Percentiles rank a stretch among this genome's conserved stretches.
Evolutionary conservation across 306 rosid genomes (phyloP).

Genomic region (Fagus sylvatica): DNA sequence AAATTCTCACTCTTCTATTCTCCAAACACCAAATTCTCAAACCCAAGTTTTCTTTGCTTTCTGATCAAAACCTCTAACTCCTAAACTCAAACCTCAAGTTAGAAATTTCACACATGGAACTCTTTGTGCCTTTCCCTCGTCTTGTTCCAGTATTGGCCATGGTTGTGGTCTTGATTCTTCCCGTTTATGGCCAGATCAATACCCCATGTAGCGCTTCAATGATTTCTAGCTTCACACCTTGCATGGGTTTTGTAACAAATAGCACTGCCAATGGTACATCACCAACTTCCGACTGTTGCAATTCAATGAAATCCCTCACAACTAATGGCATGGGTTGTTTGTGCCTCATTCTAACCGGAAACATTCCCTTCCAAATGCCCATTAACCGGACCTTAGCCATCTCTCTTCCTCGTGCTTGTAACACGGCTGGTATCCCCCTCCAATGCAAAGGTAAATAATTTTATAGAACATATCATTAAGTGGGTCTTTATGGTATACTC

Average conservation of each 20-base stretch:
- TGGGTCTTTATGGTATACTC: not conserved
- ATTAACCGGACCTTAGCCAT: constrained; percentile 63
- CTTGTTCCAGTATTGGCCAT: constrained; percentile 28
- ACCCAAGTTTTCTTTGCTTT: constrained; percentile 4
- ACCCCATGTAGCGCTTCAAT: constrained; percentile 59
- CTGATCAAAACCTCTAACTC: not conserved
- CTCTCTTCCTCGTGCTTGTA: constrained; percentile 89
- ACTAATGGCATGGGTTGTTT: constrained; percentile 55
- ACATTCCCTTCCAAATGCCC: constrained; percentile 60
- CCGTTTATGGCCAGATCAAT: constrained; percentile 43
- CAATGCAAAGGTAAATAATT: constrained; percentile 54
- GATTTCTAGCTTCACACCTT: constrained; percentile 57
- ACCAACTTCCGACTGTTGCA: constrained; percentile 63
- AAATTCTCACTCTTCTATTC: constrained; percentile 42
- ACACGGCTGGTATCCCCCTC: constrained; percentile 68
- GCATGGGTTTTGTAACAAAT: constrained; percentile 55
- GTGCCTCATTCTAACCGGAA: constrained; percentile 59
- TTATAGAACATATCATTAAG: not conserved
- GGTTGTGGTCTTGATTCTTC: constrained; percentile 34
- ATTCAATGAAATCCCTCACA: constrained; percentile 50
- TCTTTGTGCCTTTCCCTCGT: constrained; percentile 1
- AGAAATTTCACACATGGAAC: constrained; percentile 31
- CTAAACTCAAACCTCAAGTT: not conserved
- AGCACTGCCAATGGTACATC: constrained; percentile 59
- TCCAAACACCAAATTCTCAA: constrained; percentile 24